These are phyloP conservation scores for Byssothecium circinans DNA, from an alignment of 2,329 filamentous ascomycete species.

Conservation along the genomic window DNA sequence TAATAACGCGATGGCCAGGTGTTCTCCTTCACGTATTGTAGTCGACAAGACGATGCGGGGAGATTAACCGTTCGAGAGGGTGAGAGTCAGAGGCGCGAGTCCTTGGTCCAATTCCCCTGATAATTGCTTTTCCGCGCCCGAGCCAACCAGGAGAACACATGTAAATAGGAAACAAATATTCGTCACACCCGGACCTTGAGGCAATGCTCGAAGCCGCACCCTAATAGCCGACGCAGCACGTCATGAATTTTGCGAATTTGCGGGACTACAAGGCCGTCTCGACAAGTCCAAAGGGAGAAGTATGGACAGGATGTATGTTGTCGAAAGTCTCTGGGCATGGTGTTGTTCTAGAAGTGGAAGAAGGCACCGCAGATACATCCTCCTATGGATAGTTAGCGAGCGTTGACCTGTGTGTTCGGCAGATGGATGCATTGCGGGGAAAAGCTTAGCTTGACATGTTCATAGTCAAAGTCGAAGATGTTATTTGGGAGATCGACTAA, in stretches of 20 bases:
- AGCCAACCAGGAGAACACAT: constrained; percentile 20
- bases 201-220: constrained; percentile 15
- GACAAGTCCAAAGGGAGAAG: not conserved
- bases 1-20: constrained; percentile 13
- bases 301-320: not conserved
- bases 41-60: constrained; percentile 21
- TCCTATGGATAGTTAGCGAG: constrained; percentile 12
- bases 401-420: constrained; percentile 24
- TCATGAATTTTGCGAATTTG: not conserved
- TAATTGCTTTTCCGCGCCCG: constrained; percentile 23
- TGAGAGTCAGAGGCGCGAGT: constrained; percentile 13
- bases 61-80: constrained; percentile 26
- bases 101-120: constrained; percentile 21
- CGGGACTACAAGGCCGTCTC: not conserved
- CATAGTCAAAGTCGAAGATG: constrained; percentile 15
- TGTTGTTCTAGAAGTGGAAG: not conserved
- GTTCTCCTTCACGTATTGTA: constrained; percentile 27
- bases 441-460: constrained; percentile 29
- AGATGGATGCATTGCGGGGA: constrained; percentile 34
- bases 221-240: constrained; percentile 15
- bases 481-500: constrained; percentile 20
- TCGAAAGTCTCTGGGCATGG: not conserved
- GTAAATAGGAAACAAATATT: constrained; percentile 19
- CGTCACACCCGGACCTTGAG: constrained; percentile 22
- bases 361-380: constrained; percentile 4